Evolutionary conservation across 306 rosid genomes (phyloP), one percentile per base, ranked within the genome.

Genomic region (Ziziphus jujuba): DNA sequence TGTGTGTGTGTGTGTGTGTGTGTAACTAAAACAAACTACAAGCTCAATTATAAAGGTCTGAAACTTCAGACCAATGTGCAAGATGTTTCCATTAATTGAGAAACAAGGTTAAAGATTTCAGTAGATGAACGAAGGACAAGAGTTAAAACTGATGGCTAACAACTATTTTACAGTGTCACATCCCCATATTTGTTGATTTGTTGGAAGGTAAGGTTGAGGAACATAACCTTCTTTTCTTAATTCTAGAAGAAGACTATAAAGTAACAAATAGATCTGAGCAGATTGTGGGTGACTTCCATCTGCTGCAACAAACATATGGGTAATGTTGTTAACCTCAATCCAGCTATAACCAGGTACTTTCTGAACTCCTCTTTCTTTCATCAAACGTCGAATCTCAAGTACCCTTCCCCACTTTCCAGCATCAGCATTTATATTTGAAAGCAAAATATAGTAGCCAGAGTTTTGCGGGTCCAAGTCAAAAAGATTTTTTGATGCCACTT

Each of bases 311-410:
- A 90, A 87, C 83, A 80, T 78, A 77, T 90, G 88, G 59, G 89
- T 87, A 56, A 60, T 75, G 67, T 80, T 85, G 61, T 85, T 90
- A 77, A 85, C 82, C 70, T 84, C 92, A 58, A 90, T 84, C 97
- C 95, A 87, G 74, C 95, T 90, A 61, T 82, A 87, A 47, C 95
- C 92, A 23, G 90, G 88, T 57, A 90, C 66, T 81, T 90, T 90
- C 52, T 78, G 90, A 71, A 90, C 86, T 72, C 87, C 85, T 59
- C 84, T 80, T 75, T 85, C 88, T 74, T 84, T 84, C 97, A 90
- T 90, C 65, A 76, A 67, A 76, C 80, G 78, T 16, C 97, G 75
- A 58, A 90, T 72, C 75, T 82, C 76, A 35, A 77, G 85, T 75
- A 87, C 92, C 44, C 62, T 73, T 76, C 54, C 77, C 97, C 97